Base-by-base conservation (phyloP, 2,329 filamentous ascomycete species). In the Colletotrichum musicola region DNA sequence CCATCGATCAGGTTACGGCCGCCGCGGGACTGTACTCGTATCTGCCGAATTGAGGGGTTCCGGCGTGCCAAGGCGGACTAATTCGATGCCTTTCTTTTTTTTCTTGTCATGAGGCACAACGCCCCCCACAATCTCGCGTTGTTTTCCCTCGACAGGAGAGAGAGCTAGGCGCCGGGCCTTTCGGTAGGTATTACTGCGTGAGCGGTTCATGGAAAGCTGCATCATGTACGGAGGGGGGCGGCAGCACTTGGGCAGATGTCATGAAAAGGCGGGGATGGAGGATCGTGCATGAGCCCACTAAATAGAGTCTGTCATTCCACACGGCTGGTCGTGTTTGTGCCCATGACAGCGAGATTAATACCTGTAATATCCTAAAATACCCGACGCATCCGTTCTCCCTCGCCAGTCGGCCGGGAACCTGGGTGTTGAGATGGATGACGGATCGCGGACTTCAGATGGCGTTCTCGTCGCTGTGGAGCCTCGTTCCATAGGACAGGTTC, bases 31-130 rank as follows among this genome's bases (percentile, higher is more conserved):
- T 40, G 30, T 44, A 35, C 35, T 68, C 62, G 62, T 55, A 56
- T 68, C 35, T 68, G 49, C 50, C 65, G 55, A 58, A 13, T 35
- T 50, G 55, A 50, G 62, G 62, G 64, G 44, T 22, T 46, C 16
- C 35, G 22, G 55, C n/a, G 50, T 46, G 66, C 62, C 66, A 69
- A 66, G 62, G 25, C 66, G 62, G 62, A 61, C 55, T 61, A 66
- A 65, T 61, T 61, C 66, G 10, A 51, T n/a, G 49, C 49, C 53
- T n/a, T 18, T 6, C 4, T 46, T 46, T 12, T 46, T 46, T 50
- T 60, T 65, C 49, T 57, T 47, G 50, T 68, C 62, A 61, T 49
- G 35, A 53, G 50, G 30, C 30, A 35, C 42, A 40, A 12, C 27
- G 18, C 46, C 22, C 44, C 66, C 55, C 60, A 51, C 38, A 51